Conservation (phyloP, 768 basidiomycete species). For the Boletus insuetus region DNA sequence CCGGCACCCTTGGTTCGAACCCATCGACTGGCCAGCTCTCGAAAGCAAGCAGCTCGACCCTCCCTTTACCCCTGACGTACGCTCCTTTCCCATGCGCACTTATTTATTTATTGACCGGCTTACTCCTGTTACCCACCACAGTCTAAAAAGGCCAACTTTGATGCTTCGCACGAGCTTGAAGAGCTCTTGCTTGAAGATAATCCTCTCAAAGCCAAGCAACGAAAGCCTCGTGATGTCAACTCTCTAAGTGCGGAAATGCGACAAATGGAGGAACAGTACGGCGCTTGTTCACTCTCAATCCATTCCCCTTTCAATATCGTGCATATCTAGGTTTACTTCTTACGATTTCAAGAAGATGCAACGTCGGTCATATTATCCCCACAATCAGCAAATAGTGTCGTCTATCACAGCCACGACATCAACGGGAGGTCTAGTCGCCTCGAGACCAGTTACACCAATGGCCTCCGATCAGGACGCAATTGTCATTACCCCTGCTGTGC, state of each 20-base stretch:
- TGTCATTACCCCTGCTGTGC: conserved; percentile 40
- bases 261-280: conserved; percentile 97
- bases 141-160: conserved; percentile 99
- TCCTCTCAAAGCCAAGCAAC: conserved; percentile 89
- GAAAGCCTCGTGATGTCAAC: conserved; percentile 83
- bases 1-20: conserved; percentile 80
- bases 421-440: conserved; percentile 65
- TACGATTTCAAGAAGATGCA: conserved; percentile 94
- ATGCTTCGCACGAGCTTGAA: conserved; percentile 96
- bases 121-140: conserved; percentile 32
- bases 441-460: conserved; percentile 71
- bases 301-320: not conserved
- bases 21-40: conserved; percentile 87
- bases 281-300: conserved; percentile 1
- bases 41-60: conserved; percentile 72
- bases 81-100: conserved; percentile 23
- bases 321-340: conserved; percentile 65
- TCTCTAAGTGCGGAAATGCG: conserved; percentile 88
- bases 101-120: not conserved
- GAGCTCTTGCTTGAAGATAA: conserved; percentile 96
- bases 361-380: conserved; percentile 87
- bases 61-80: conserved; percentile 87
- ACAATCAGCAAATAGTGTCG: conserved; percentile 62
- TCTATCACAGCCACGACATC: conserved; percentile 74
- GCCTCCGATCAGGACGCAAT: conserved; percentile 44